Evolutionary conservation across 2,329 filamentous ascomycete genomes (phyloP), one percentile per base, ranked within the genome.

Genomic region (Fusarium sp.): DNA sequence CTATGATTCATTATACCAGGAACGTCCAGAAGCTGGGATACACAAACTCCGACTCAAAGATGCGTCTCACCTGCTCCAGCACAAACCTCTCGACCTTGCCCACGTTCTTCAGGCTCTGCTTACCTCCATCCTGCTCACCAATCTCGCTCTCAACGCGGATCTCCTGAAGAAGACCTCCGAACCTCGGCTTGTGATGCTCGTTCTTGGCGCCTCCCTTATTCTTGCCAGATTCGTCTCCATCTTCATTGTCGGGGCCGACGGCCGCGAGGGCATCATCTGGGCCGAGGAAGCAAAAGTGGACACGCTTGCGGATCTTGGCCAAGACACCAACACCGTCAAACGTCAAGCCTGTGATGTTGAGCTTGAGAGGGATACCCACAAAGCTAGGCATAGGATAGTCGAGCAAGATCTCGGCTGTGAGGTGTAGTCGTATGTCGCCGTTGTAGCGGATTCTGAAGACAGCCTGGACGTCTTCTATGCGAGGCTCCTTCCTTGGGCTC

Each of bases 21-120:
- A 98, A 97, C 1, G 95, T 98, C 94, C 95, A 98, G 80, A 96
- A 98, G 80, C 94, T 97, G 46, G 96, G 96, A 81, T 97, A 98
- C 67, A 98, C 94, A 81, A 98, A 96, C 79, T 99, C 96, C 77
- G 98, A 96, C 81, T 99, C 96, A 76, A 99, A 98, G 74, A 99
- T 98, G 76, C 93, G 88, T 77, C 95, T 89, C 67, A 99, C 96
- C 81, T 98, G 95, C 79, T 98, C 95, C 64, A 99, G 85, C 61
- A 99, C 93, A 79, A 99, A 99, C 75, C 93, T 91, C 83, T 99
- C 96, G 62, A 99, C 96, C 84, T 99, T 99, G 64, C 96, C 95
- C 54, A 99, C 95, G 78, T 99, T 99, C 85, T 97, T 98, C 65
- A 99, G 82, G 50, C 95, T 96, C 82, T 97, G 95, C 81, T 96